Conservation (phyloP, 1,284 basidiomycete genomes). For the Microbotryum saponariae region DNA sequence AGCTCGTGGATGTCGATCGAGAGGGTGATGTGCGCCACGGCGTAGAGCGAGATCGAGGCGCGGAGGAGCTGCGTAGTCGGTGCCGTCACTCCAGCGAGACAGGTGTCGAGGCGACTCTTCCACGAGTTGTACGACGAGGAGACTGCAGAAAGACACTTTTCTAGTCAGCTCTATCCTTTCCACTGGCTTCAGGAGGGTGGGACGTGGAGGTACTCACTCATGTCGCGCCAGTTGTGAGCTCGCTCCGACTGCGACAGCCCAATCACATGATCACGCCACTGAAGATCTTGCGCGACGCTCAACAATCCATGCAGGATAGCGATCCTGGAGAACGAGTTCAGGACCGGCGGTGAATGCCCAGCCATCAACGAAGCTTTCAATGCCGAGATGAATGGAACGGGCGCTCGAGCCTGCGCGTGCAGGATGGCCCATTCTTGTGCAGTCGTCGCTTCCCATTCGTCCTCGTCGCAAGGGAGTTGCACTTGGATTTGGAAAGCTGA, state of each 20-base stretch:
- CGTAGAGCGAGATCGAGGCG: conserved; percentile 34
- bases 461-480: conserved; percentile 33
- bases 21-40: conserved; percentile 35
- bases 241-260: conserved; percentile 34
- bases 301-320: conserved; percentile 33
- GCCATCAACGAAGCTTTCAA: conserved; percentile 33
- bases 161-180: neutral
- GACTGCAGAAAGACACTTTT: conserved; percentile 3
- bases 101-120: conserved; percentile 34
- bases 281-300: conserved; percentile 34
- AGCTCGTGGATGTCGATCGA: conserved; percentile 33
- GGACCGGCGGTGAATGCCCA: conserved; percentile 20
- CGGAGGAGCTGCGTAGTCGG: conserved; percentile 31
- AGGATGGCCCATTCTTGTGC: conserved; percentile 30
- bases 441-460: conserved; percentile 32
- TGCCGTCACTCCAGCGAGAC: conserved; percentile 26
- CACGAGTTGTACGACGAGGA: conserved; percentile 34
- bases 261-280: conserved; percentile 34
- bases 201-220: conserved; percentile 16
- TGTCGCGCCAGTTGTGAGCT: conserved; percentile 33
- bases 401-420: conserved; percentile 20
- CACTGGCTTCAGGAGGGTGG: neutral
- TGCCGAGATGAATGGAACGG: conserved; percentile 34
- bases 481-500: conserved; percentile 37
- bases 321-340: conserved; percentile 34